phyloP scores from a whole-genome alignment of 2,329 filamentous ascomycete genomes.

The Colletotrichum sp. region DNA sequence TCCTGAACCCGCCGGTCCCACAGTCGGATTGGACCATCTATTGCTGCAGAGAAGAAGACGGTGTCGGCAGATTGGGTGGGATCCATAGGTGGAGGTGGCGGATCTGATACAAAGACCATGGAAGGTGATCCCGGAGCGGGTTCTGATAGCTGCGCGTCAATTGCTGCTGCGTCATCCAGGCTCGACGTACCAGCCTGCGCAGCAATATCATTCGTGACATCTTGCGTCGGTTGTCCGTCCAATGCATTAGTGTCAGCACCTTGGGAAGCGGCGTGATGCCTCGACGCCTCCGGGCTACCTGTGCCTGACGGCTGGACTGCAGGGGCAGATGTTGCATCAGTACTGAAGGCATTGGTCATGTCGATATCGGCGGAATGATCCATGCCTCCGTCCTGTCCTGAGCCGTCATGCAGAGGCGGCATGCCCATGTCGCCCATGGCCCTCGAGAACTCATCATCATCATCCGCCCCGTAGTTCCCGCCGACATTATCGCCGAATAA shows the following conservation, averaged over 20 bases:
- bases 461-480: slow-evolving; percentile 64
- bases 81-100: slow-evolving; percentile 49
- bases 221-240: background rate
- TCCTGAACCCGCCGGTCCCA: slow-evolving; percentile 85
- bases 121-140: slow-evolving; percentile 36
- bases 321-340: slow-evolving; percentile 31
- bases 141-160: background rate
- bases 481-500: slow-evolving; percentile 81
- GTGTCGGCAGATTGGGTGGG: slow-evolving; percentile 69
- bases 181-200: background rate
- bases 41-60: slow-evolving; percentile 87
- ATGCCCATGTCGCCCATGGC: slow-evolving; percentile 64
- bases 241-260: background rate
- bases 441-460: slow-evolving; percentile 83
- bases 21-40: slow-evolving; percentile 87
- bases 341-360: slow-evolving; percentile 36
- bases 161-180: background rate
- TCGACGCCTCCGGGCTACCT: slow-evolving; percentile 6
- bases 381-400: slow-evolving; percentile 40
- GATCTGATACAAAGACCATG: slow-evolving; percentile 39
- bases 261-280: background rate
- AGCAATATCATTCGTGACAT: background rate
- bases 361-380: slow-evolving; percentile 49
- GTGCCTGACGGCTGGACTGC: slow-evolving; percentile 26
- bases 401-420: slow-evolving; percentile 34